Base-by-base conservation (phyloP, 129 eudicot species). In the Flaveria bidentis region DNA sequence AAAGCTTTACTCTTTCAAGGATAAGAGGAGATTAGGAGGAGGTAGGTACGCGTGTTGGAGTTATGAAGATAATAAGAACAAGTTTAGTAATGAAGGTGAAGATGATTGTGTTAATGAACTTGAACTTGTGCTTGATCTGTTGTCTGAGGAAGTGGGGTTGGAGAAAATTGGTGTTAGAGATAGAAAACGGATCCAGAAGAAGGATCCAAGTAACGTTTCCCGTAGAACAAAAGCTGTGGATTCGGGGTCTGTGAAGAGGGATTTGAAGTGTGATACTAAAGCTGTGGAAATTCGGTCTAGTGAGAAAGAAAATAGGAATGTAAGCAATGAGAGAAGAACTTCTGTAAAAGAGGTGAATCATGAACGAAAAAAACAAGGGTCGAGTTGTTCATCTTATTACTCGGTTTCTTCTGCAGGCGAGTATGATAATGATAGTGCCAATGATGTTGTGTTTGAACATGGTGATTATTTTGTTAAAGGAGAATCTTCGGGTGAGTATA, bases 331-430 rank as follows among this genome's bases (percentile, higher is more conserved):
- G 17, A 74, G n/a, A 57, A 78, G 70, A 55, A 51, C 9, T 46
- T 51, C 28, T 30, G 71, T 82, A 5, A 72, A 63, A 78, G 60
- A 73, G 23, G 82, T 76, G 47, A 73, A 76, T 63, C 73, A 26
- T 30, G 82, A 88, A 81, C 0, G 56, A 62, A 87, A 87, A 82
- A 88, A 73, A 82, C 86, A 84, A 73, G 96, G 91, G 76, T 93
- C 97, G 6, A 83, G 86, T 77, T 78, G 91, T 62, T 85, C 98
- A 16, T 91, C 98, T 23, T 91, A 89, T 83, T 91, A 88, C 75
- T 90, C 97, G 0, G 49, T 84, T 64, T 75, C 87, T 39, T 89
- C 90, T 13, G 60, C 73, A 12, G 96, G 86, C 55, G 96, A 90
- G 39, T 81, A 79, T 80, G 96, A 81, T 60, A 83, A 79, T 80